phyloP scores from a whole-genome alignment of 805 yeast species.

The Wickerhamiella sergipiensis region DNA sequence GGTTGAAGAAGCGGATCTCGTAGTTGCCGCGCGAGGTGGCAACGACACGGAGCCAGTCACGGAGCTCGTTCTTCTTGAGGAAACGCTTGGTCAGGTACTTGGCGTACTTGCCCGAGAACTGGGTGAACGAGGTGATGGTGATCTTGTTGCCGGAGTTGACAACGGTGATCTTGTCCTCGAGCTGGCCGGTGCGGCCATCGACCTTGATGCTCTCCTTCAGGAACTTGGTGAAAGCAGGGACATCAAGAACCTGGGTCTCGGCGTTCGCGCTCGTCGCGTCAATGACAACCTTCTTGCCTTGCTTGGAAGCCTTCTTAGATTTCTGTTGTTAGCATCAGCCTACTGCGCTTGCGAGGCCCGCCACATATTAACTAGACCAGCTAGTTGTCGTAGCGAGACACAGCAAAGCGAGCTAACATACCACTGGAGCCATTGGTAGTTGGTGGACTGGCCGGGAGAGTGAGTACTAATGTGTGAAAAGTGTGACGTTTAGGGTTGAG shows the following conservation, averaged over 20 bases:
- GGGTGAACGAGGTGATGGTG: constrained; percentile 80
- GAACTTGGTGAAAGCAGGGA: constrained; percentile 94
- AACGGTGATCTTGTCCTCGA: constrained; percentile 87
- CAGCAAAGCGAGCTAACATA: constrained; percentile 45
- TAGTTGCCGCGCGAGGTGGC: constrained; percentile 90
- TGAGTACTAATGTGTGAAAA: constrained; percentile 6
- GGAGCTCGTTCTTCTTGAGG: constrained; percentile 99
- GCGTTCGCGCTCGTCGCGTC: constrained; percentile 97
- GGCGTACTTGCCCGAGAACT: constrained; percentile 99
- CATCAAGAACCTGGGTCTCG: constrained; percentile 96
- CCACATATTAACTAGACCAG: constrained; percentile 15
- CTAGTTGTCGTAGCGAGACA: constrained; percentile 13
- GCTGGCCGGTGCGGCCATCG: constrained; percentile 91
- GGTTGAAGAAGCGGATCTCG: constrained; percentile 98
- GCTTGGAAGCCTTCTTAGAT: constrained; percentile 58
- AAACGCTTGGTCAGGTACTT: constrained; percentile 99
- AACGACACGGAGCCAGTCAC: constrained; percentile 99
- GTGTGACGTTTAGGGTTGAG: constrained; percentile 4
- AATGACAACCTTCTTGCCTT: constrained; percentile 71
- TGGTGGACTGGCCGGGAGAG: constrained; percentile 6
- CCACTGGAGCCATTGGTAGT: constrained; percentile 78
- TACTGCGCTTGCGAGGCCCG: constrained; percentile 39
- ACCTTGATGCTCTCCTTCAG: constrained; percentile 98
- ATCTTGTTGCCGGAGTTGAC: constrained; percentile 71
- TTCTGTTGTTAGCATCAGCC: constrained; percentile 42